These are phyloP conservation scores for Caloboletus inedulis DNA, from an alignment of 1,284 basidiomycete species.

Conservation along the genomic window DNA sequence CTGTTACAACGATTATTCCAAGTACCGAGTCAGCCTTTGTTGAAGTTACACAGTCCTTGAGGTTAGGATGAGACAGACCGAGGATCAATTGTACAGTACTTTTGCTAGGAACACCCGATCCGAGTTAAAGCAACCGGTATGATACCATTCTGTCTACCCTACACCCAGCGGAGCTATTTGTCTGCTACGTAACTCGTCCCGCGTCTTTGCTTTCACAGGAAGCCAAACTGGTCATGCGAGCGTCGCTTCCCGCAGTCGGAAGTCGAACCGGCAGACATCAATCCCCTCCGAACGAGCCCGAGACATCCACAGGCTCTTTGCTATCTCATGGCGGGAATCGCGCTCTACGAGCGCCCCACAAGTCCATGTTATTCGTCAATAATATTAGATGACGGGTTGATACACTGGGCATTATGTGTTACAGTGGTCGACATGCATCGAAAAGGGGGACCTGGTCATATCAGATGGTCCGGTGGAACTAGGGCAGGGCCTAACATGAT, in stretches of 20 bases:
- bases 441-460: conserved; percentile 10
- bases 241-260: conserved; percentile 7
- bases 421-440: conserved; percentile 20
- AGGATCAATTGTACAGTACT: too few relatives aligned
- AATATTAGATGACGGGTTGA: conserved; percentile 19
- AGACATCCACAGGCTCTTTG: background rate
- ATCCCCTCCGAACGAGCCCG: conserved; percentile 8
- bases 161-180: background rate
- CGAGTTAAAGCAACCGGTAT: background rate
- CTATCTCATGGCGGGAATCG: background rate
- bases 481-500: conserved; percentile 6
- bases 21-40: too few relatives aligned
- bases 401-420: conserved; percentile 25
- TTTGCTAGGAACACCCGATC: too few relatives aligned
- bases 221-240: background rate
- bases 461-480: conserved; percentile 10
- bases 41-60: too few relatives aligned
- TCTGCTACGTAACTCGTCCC: conserved; percentile 3
- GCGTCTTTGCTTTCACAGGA: conserved; percentile 5
- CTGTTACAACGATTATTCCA: too few relatives aligned
- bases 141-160: background rate
- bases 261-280: conserved; percentile 4
- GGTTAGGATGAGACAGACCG: too few relatives aligned
- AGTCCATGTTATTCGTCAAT: conserved; percentile 15
- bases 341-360: background rate